A percentile compares a stretch with the other conserved stretches of the same genome.
phyloP scores from a whole-genome alignment of 345 rosid species.

The Turritis glabra region DNA sequence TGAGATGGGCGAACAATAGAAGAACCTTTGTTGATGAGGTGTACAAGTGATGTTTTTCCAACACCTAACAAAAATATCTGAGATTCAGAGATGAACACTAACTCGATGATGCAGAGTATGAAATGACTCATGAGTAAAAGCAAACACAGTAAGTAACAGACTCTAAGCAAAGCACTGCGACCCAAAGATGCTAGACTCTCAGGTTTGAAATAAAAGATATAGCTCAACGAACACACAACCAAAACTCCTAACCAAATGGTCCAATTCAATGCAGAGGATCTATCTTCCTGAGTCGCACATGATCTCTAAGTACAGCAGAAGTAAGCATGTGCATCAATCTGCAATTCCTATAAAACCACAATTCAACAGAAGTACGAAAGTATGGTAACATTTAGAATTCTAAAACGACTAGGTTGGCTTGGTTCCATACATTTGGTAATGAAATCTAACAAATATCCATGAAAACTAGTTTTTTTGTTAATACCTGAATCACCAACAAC shows the following conservation, averaged over 20 bases:
- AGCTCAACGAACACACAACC: conserved; percentile 10
- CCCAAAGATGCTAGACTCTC: background rate
- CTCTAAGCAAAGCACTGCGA: background rate
- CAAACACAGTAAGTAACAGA: background rate
- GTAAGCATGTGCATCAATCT: background rate
- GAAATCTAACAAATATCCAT: background rate
- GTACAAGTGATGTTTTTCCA: conserved; percentile 92
- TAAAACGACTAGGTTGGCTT: background rate
- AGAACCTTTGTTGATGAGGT: conserved; percentile 80
- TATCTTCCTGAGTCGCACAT: conserved; percentile 5
- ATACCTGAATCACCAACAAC: conserved; percentile 97
- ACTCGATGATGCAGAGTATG: conserved; percentile 14
- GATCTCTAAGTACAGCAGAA: background rate
- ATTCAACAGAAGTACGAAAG: background rate
- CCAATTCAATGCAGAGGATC: conserved; percentile 27
- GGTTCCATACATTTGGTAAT: background rate
- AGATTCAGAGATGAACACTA: conserved; percentile 21
- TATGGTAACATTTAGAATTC: background rate
- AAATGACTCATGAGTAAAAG: background rate
- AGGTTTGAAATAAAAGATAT: background rate
- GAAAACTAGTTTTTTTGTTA: background rate
- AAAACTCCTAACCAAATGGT: conserved; percentile 7
- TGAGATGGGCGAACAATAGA: conserved; percentile 76
- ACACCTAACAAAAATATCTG: conserved; percentile 57
- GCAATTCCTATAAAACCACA: background rate